A percentile compares a stretch with the other conserved stretches of the same genome.
phyloP scores from a whole-genome alignment of 2,329 filamentous ascomycete genomes.

The Coniochaeta pulveracea region DNA sequence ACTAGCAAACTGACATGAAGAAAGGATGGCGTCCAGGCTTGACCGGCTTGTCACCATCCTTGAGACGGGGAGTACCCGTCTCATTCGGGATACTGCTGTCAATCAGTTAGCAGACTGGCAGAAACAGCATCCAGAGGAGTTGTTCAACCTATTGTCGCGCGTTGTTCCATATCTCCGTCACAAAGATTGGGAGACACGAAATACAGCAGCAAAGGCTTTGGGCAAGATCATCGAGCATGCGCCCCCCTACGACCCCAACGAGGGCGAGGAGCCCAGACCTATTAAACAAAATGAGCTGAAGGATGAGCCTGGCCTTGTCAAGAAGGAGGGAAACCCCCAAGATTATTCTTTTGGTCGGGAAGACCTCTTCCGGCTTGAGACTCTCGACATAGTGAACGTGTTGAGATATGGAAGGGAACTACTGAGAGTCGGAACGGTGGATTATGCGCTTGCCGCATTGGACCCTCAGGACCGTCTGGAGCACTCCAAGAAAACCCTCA shows the following conservation, averaged over 20 bases:
- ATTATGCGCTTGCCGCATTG: constrained; percentile 72
- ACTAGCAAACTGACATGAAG: constrained; percentile 20
- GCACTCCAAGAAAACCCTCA: constrained; percentile 82
- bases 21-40: constrained; percentile 54
- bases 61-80: constrained; percentile 90
- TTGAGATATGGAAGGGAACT: constrained; percentile 76
- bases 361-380: constrained; percentile 59
- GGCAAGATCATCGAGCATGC: constrained; percentile 90
- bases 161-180: constrained; percentile 93
- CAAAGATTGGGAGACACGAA: constrained; percentile 94
- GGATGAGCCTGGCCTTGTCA: constrained; percentile 35
- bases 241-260: constrained; percentile 78
- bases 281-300: constrained; percentile 31
- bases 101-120: constrained; percentile 96
- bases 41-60: constrained; percentile 82
- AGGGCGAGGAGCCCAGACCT: constrained; percentile 44
- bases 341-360: constrained; percentile 35
- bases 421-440: constrained; percentile 74
- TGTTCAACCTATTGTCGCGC: constrained; percentile 87
- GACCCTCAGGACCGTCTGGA: constrained; percentile 71
- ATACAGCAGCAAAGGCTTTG: constrained; percentile 85
- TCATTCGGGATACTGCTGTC: constrained; percentile 94
- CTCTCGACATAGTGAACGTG: constrained; percentile 68
- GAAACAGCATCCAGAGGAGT: constrained; percentile 92
- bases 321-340: constrained; percentile 54